Conservation (phyloP, 306 rosid species). For the Lotus japonicus region DNA sequence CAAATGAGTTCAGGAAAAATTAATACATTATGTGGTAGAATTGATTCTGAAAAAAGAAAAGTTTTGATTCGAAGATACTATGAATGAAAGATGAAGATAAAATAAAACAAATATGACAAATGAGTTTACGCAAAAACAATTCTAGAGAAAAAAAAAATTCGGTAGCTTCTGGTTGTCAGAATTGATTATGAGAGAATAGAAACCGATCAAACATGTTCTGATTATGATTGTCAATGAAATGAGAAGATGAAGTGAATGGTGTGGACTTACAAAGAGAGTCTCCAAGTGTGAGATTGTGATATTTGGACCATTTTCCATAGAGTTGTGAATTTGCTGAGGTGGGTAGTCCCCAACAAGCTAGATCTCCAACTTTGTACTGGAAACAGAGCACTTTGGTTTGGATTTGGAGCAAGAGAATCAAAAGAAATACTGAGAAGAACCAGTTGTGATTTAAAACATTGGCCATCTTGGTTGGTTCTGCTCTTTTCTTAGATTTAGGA, state of each 20-base stretch:
- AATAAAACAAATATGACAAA: too few species aligned
- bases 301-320: conserved; percentile 71
- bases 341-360: conserved; percentile 81
- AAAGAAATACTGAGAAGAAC: conserved; percentile 18
- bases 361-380: conserved; percentile 90
- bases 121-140: too few species aligned
- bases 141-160: too few species aligned
- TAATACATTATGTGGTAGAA: too few species aligned
- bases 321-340: conserved; percentile 53
- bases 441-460: conserved; percentile 12
- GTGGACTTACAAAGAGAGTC: conserved; percentile 93
- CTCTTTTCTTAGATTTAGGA: conserved; percentile 17
- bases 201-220: too few species aligned
- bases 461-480: conserved; percentile 26
- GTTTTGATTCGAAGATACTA: too few species aligned
- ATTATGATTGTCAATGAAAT: too few species aligned
- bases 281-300: conserved; percentile 58
- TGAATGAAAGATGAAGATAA: too few species aligned
- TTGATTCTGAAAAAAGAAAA: too few species aligned
- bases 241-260: too few species aligned
- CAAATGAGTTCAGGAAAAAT: neutral
- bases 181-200: too few species aligned
- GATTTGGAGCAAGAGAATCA: conserved; percentile 31
- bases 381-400: conserved; percentile 45
- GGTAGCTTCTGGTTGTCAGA: too few species aligned